Conservation (phyloP, 768 basidiomycete genomes). For the Sistotremastrum suecicum region DNA sequence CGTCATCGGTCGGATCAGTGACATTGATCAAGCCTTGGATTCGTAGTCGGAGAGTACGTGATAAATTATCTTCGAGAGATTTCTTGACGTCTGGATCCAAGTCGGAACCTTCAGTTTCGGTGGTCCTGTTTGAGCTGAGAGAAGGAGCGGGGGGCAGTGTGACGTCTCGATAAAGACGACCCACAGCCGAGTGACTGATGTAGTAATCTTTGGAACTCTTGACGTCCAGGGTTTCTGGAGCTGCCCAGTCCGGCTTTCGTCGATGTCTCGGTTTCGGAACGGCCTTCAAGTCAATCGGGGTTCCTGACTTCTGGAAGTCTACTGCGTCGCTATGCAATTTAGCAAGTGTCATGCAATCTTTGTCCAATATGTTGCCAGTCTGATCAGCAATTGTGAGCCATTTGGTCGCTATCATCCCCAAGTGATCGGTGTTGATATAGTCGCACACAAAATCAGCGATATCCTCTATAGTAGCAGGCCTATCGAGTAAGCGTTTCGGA, state of each 20-base stretch:
- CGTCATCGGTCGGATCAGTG: slow-evolving; percentile 1
- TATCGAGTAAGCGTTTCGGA: slow-evolving; percentile 26
- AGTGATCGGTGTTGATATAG: slow-evolving; percentile 50
- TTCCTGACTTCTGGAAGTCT: slow-evolving; percentile 49
- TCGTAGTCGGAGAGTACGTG: background rate
- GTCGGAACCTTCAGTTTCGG: background rate
- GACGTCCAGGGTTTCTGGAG: slow-evolving; percentile 37
- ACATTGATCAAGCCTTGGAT: background rate
- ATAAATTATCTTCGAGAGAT: background rate
- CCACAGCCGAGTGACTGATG: slow-evolving; percentile 39
- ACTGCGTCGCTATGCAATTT: slow-evolving; percentile 49
- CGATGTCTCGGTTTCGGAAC: slow-evolving; percentile 29
- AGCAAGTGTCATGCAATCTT: slow-evolving; percentile 38
- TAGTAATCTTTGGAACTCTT: slow-evolving; percentile 25
- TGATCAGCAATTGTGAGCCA: slow-evolving; percentile 57
- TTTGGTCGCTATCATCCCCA: slow-evolving; percentile 48
- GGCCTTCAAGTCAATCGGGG: slow-evolving; percentile 24
- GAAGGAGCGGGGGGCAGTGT: slow-evolving; percentile 19
- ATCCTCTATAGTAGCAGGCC: slow-evolving; percentile 43
- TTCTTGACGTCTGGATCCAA: background rate
- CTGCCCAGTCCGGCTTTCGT: slow-evolving; percentile 50
- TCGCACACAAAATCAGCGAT: slow-evolving; percentile 59
- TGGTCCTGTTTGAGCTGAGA: background rate
- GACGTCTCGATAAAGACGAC: slow-evolving; percentile 46
- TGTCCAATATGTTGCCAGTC: slow-evolving; percentile 32